A percentile compares a stretch with the other conserved stretches of the same genome.
These are phyloP conservation scores for Magnaporthiopsis incrustans DNA, from an alignment of 2,329 filamentous ascomycete species.

Conservation along the genomic window DNA sequence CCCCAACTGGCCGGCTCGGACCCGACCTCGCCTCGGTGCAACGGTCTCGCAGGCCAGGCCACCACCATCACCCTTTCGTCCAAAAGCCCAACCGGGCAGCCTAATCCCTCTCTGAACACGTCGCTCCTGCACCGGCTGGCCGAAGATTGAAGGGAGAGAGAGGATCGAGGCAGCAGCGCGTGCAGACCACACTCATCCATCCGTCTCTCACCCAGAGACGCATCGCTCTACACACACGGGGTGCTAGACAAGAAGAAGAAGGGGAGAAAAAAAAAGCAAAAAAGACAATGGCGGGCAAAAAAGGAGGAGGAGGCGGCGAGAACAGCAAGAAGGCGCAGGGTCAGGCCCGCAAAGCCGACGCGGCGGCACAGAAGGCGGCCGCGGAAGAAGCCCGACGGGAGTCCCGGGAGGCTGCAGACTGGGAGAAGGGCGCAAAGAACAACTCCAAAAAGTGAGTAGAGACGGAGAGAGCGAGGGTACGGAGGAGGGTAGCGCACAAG, in stretches of 20 bases:
- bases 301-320: constrained; percentile 57
- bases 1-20: neutral
- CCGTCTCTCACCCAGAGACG: neutral
- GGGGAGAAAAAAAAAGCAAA: neutral
- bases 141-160: too few species aligned
- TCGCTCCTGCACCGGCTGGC: neutral
- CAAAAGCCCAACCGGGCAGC: neutral
- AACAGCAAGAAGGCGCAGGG: constrained; percentile 85
- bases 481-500: neutral
- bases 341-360: constrained; percentile 87
- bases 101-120: neutral
- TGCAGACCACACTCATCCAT: neutral
- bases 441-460: constrained; percentile 73
- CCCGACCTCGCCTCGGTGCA: neutral
- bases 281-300: constrained; percentile 61
- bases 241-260: neutral
- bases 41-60: too few species aligned
- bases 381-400: constrained; percentile 58
- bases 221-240: neutral
- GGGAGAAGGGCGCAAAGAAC: constrained; percentile 79
- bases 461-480: too few species aligned
- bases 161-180: too few species aligned
- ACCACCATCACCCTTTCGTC: neutral
- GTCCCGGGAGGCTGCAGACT: constrained; percentile 64
- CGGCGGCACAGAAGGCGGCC: constrained; percentile 71